Base-by-base conservation (phyloP, 2,329 filamentous ascomycete genomes). In the Trichophyton benhamiae region DNA sequence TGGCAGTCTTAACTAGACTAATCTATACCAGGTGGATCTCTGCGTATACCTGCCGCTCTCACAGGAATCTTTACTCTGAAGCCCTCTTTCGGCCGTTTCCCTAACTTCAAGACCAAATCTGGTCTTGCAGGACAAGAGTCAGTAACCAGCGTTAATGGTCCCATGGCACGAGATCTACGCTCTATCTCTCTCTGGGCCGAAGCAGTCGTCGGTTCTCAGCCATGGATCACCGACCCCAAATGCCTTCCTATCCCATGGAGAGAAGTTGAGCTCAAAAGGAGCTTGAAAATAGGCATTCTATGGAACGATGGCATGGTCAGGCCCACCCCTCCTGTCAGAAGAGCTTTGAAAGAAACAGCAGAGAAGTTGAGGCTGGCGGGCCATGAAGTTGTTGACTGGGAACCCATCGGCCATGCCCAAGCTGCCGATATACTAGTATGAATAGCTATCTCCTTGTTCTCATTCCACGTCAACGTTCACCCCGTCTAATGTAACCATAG, bases 21-120 rank as follows among this genome's bases (percentile, higher is more conserved):
- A 42, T 25, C 46, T 27, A n/a, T 20, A 2, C 22, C 27, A 65
- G 82, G 69, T 64, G 74, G 74, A 3, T 72, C 69, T 53, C 71
- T 76, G 42, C 68, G 74, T 33, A 75, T 76, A 58, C 74, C 75
- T 3, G 68, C 70, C 57, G 81, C 78, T 2, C 84, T 83, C 72
- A 82, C 83, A 61, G 76, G 76, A 38, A 63, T 74, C 1, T 79
- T 74, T 61, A 82, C 81, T 1, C 68, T 85, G 15, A 76, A 82
- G 36, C 82, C 83, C 0, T 82, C 79, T 0, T 66, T 72, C 1
- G 82, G 82, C 0, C 73, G 83, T n/a, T 71, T 85, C 1, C 78
- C 77, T 0, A 83, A 82, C 62, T 75, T 81, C 68, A 80, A 79
- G 15, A 80, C 82, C 74, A 83, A 72, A 61, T 71, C 73, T 2